Evolutionary conservation across 306 rosid species (phyloP), one percentile per base, ranked within the genome.

Genomic region (Gynostemma pentaphyllum): DNA sequence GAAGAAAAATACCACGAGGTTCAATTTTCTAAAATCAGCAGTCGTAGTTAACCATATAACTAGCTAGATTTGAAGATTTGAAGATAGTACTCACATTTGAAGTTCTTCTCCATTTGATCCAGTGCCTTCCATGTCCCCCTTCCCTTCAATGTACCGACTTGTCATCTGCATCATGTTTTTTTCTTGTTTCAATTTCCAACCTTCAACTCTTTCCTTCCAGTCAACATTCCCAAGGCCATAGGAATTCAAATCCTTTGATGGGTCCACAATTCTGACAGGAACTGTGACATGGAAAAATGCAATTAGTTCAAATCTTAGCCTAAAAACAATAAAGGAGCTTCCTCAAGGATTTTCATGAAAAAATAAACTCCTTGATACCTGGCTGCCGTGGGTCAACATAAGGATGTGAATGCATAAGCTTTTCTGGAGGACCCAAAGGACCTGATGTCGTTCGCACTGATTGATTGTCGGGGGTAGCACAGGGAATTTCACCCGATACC

Each of bases 181-280:
- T 66, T 88, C 99, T 64, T 94, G 97, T 83, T 94, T 94, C 72
- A 88, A 83, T 71, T 89, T 94, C 97, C 99, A 94, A 61, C 97
- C 90, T 77, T 94, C 97, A 47, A 94, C 97, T 80, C 99, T 86
- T 80, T 94, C 99, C 79, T 88, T 94, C 99, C 97, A 94, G 81
- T 94, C 99, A 72, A 94, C 97, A 78, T 84, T 88, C 72, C 99
- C 99, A 67, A 86, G 92, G 63, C 99, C 97, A 75, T 88, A 94
- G 68, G 94, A 88, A 64, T 94, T 94, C 56, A 88, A 76, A 81
- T 94, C 99, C 81, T 88, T 94, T 9, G 99, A 84, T 32, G 95
- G 97, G 62, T 88, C 94, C 70, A 94, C 94, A 73, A 83, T 88
- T 71, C 97, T 84, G 64, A 88, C 99, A 0, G 87, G 94, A 79